These are phyloP conservation scores for Panicum miliaceum DNA, from an alignment of 176 grass and related monocot genomes.

Conservation along the genomic window DNA sequence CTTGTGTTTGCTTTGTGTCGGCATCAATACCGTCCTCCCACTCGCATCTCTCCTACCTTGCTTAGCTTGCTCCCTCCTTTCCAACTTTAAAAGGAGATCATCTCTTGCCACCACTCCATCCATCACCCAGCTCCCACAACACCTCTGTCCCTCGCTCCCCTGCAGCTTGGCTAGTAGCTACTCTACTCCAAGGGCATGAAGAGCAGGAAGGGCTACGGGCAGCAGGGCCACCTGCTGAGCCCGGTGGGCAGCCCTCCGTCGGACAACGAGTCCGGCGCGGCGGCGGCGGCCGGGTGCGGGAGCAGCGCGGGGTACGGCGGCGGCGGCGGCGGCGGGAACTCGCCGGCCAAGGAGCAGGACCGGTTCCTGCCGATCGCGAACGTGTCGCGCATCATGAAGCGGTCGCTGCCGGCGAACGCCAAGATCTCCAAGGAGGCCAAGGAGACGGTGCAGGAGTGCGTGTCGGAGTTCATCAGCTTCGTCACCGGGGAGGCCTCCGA, in stretches of 20 bases:
- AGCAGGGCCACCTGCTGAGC: conserved; percentile 55
- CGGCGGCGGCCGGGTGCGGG: conserved; percentile 29
- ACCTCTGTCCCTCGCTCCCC: background rate
- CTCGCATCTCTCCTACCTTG: conserved; percentile 26
- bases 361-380: conserved; percentile 92
- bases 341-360: conserved; percentile 80
- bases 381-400: conserved; percentile 96
- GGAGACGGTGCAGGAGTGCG: conserved; percentile 98
- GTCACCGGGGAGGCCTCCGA: conserved; percentile 96
- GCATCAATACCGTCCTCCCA: conserved; percentile 55
- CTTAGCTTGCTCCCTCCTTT: conserved; percentile 29
- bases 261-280: conserved; percentile 64
- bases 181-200: conserved; percentile 51
- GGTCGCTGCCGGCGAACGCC: conserved; percentile 79
- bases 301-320: conserved; percentile 36
- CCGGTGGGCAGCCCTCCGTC: conserved; percentile 63
- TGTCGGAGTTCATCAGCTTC: conserved; percentile 97
- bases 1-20: conserved; percentile 36
- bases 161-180: too few relatives aligned
- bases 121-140: background rate
- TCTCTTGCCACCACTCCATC: background rate
- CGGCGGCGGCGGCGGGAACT: conserved; percentile 45
- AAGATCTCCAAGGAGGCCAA: conserved; percentile 95
- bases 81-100: conserved; percentile 51
- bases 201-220: conserved; percentile 59